Conservation (phyloP, 345 rosid genomes). For the Kernera saxatilis region DNA sequence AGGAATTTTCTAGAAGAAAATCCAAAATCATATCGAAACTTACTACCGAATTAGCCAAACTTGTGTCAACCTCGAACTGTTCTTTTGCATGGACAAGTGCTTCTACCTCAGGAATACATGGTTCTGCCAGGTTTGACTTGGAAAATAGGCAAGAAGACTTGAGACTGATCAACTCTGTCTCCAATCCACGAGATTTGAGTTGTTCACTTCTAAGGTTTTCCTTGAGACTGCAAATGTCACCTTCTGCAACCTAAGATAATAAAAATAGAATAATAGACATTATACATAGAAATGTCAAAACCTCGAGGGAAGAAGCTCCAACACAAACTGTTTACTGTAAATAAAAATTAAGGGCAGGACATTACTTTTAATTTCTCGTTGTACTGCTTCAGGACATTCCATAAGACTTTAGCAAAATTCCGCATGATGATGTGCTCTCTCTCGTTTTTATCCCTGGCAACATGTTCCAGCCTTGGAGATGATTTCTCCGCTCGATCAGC, state of each 20-base stretch:
- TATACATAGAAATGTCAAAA: not conserved
- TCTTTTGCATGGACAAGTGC: slow-evolving; percentile 20
- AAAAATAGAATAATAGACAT: not conserved
- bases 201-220: slow-evolving; percentile 50
- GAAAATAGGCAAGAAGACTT: slow-evolving; percentile 36
- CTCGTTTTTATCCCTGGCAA: slow-evolving; percentile 31
- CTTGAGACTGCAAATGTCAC: slow-evolving; percentile 45
- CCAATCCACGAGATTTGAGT: slow-evolving; percentile 42
- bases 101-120: slow-evolving; percentile 18
- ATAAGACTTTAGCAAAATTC: slow-evolving; percentile 65
- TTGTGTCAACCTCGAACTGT: slow-evolving; percentile 18
- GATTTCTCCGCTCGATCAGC: slow-evolving; percentile 2
- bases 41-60: slow-evolving; percentile 33
- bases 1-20: not conserved
- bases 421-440: slow-evolving; percentile 49
- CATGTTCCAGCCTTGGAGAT: slow-evolving; percentile 19
- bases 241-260: slow-evolving; percentile 57
- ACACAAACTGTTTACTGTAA: slow-evolving; percentile 3
- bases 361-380: slow-evolving; percentile 66
- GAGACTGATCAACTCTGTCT: slow-evolving; percentile 44
- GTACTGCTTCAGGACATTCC: slow-evolving; percentile 75
- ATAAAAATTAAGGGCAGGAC: not conserved
- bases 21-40: not conserved
- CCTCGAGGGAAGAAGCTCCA: not conserved
- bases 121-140: slow-evolving; percentile 24